Percentiles rank a stretch among this genome's conserved stretches.
These are phyloP conservation scores for Saitozyma podzolica DNA, from an alignment of 768 basidiomycete genomes.

Conservation along the genomic window DNA sequence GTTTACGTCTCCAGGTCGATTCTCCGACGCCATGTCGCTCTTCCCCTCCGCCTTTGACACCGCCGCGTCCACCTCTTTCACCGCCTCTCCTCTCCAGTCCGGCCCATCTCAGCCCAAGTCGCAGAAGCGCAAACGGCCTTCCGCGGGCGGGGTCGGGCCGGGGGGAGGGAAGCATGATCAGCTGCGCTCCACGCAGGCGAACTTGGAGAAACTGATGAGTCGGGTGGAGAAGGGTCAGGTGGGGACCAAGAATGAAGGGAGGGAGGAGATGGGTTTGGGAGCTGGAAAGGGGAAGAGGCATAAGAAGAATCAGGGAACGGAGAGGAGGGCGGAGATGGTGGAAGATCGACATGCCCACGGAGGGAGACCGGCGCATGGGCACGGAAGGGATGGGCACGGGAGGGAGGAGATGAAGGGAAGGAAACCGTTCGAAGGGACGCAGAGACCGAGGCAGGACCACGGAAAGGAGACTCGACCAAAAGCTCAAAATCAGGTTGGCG, in stretches of 20 bases:
- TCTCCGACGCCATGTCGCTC: constrained; percentile 29
- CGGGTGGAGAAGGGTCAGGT: constrained; percentile 35
- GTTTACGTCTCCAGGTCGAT: neutral
- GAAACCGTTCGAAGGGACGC: constrained; percentile 1
- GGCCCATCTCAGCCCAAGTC: constrained; percentile 12
- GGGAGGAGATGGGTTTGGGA: constrained; percentile 26
- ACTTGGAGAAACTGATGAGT: constrained; percentile 48
- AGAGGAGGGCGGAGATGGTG: neutral
- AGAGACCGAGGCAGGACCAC: constrained; percentile 1
- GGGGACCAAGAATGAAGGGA: constrained; percentile 16
- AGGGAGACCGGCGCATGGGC: neutral
- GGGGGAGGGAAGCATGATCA: constrained; percentile 12
- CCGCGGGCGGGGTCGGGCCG: neutral
- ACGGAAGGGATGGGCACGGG: constrained; percentile 13
- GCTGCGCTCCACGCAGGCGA: constrained; percentile 33
- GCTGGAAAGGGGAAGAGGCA: constrained; percentile 15
- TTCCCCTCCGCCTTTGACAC: constrained; percentile 40
- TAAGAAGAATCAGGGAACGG: constrained; percentile 7
- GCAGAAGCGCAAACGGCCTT: constrained; percentile 39
- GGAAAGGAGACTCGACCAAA: neutral
- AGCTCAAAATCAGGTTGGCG: neutral
- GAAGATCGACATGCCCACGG: neutral
- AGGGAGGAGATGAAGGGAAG: constrained; percentile 2
- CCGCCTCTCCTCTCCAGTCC: constrained; percentile 1
- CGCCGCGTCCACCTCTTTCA: constrained; percentile 15